A percentile compares a stretch with the other conserved stretches of the same genome.
These are phyloP conservation scores for Colletotrichum scovillei DNA, from an alignment of 2,329 filamentous ascomycete genomes.

Conservation along the genomic window DNA sequence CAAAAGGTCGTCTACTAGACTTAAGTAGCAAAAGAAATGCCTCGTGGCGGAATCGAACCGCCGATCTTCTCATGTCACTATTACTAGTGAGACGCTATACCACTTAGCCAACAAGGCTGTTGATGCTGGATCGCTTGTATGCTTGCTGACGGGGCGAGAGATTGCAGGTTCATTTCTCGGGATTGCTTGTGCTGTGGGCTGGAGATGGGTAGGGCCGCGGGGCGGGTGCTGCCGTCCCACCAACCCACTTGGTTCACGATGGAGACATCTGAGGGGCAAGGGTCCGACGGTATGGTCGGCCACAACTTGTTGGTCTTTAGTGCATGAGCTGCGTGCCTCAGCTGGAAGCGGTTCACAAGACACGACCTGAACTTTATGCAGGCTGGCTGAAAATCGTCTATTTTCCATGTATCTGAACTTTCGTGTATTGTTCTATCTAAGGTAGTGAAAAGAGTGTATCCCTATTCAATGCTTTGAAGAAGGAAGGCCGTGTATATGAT, in stretches of 20 bases:
- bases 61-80: constrained; percentile 17
- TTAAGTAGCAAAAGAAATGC: neutral
- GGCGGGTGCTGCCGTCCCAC: neutral
- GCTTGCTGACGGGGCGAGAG: neutral
- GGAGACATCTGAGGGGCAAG: neutral
- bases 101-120: constrained; percentile 13
- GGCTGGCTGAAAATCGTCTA: neutral
- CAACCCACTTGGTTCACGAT: neutral
- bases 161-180: neutral
- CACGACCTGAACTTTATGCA: neutral
- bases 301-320: no score
- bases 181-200: neutral
- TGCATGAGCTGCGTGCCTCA: neutral
- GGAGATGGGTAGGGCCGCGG: neutral
- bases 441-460: no score
- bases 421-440: neutral
- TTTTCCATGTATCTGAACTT: neutral
- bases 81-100: constrained; percentile 24
- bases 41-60: constrained; percentile 21
- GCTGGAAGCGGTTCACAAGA: neutral
- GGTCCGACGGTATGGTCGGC: neutral
- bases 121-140: neutral
- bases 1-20: neutral
- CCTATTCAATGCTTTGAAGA: neutral
- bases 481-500: neutral